These are phyloP conservation scores for Porphyrellus cyaneotinctus DNA, from an alignment of 768 basidiomycete genomes.

Conservation along the genomic window DNA sequence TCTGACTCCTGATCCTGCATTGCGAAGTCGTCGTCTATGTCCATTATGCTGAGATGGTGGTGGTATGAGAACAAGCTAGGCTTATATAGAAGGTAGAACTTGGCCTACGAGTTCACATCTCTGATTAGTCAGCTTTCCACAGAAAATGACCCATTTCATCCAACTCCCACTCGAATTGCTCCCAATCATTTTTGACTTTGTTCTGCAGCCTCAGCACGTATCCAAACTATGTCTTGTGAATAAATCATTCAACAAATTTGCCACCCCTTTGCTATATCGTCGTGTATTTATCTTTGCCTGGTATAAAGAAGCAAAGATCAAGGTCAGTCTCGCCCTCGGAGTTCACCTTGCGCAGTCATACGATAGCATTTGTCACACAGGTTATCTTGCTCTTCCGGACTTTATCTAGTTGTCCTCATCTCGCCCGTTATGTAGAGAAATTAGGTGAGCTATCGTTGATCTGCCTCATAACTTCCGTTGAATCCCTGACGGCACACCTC, in stretches of 20 bases:
- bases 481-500: slow-evolving; percentile 1
- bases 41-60: slow-evolving; percentile 26
- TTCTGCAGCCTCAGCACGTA: slow-evolving; percentile 52
- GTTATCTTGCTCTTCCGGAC: slow-evolving; percentile 60
- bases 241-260: slow-evolving; percentile 49
- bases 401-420: slow-evolving; percentile 47
- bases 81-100: not conserved
- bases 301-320: slow-evolving; percentile 62
- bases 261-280: slow-evolving; percentile 51
- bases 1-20: slow-evolving; percentile 30
- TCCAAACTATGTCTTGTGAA: slow-evolving; percentile 53
- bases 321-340: slow-evolving; percentile 38
- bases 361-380: slow-evolving; percentile 32
- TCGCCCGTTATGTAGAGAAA: slow-evolving; percentile 53
- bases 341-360: not conserved
- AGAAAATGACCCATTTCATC: slow-evolving; percentile 38
- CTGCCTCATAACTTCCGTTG: not conserved
- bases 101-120: not conserved
- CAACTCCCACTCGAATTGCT: slow-evolving; percentile 68
- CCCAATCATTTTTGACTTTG: slow-evolving; percentile 47
- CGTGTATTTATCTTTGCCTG: slow-evolving; percentile 63
- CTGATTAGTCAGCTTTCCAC: slow-evolving; percentile 26
- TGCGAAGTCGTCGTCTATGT: slow-evolving; percentile 34
- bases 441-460: slow-evolving; percentile 46
- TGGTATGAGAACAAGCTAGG: slow-evolving; percentile 21